Percentiles rank a stretch among this genome's conserved stretches.
Evolutionary conservation across 495 filamentous ascomycete genomes (phyloP).

Genomic region (Sordaria brevicollis): DNA sequence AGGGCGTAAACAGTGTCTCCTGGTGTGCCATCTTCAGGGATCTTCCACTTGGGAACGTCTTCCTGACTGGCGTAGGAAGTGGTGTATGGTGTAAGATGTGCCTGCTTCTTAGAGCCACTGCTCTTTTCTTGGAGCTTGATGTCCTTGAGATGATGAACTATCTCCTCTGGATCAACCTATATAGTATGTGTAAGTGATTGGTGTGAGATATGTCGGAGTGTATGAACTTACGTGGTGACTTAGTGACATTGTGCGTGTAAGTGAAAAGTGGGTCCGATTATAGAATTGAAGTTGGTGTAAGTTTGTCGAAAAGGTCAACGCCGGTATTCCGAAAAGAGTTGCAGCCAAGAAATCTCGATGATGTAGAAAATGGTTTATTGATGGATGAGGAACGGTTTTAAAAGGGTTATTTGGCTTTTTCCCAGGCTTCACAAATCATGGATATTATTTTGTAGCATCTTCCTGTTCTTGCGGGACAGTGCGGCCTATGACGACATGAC

Average conservation of each 20-base stretch:
- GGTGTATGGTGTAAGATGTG: conserved; percentile 52
- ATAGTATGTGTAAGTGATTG: neutral
- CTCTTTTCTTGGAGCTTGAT: conserved; percentile 20
- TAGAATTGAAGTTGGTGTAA: neutral
- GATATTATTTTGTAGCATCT: neutral
- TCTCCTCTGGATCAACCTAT: conserved; percentile 48
- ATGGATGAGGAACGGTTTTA: neutral
- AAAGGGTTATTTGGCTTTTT: neutral
- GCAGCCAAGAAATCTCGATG: neutral
- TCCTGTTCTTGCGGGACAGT: neutral
- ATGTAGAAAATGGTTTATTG: neutral
- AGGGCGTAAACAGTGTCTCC: conserved; percentile 57
- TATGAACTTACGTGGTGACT: neutral
- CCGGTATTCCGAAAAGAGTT: neutral
- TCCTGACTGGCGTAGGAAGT: conserved; percentile 49
- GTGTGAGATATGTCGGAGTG: neutral
- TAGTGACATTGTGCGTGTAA: neutral
- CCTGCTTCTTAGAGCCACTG: conserved; percentile 28
- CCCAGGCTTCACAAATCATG: neutral
- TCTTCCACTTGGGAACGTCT: conserved; percentile 58
- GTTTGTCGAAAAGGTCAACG: neutral
- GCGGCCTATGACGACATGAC: neutral
- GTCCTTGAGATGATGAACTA: conserved; percentile 44
- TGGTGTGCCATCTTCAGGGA: conserved; percentile 52
- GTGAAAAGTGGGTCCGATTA: neutral